phyloP scores from a whole-genome alignment of 2,329 filamentous ascomycete species.

The Hypoxylon sp. region DNA sequence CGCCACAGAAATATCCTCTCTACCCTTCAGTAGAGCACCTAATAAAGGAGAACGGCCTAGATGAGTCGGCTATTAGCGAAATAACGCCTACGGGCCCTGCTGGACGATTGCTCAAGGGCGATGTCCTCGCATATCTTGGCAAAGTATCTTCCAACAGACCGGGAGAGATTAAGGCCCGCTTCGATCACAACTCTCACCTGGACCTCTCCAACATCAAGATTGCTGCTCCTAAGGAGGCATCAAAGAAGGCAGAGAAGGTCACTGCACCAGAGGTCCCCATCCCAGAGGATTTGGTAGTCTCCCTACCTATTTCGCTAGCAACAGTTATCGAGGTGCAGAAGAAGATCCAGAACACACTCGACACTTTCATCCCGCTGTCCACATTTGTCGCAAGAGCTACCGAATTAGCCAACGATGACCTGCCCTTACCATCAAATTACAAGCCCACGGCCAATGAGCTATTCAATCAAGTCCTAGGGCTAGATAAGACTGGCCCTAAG shows the following conservation, averaged over 20 bases:
- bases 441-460: conserved; percentile 84
- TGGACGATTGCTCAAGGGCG: conserved; percentile 92
- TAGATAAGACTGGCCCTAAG: conserved; percentile 67
- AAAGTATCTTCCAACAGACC: conserved; percentile 81
- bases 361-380: conserved; percentile 85
- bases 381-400: conserved; percentile 89
- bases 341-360: conserved; percentile 82
- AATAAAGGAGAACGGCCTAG: conserved; percentile 82
- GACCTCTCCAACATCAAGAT: conserved; percentile 97
- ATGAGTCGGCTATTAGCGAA: conserved; percentile 80
- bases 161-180: conserved; percentile 76
- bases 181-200: conserved; percentile 84
- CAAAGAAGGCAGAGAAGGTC: conserved; percentile 55
- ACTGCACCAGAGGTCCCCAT: conserved; percentile 60
- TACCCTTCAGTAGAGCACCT: conserved; percentile 88
- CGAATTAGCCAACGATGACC: conserved; percentile 87
- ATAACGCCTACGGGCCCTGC: conserved; percentile 91
- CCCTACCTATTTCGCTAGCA: conserved; percentile 82
- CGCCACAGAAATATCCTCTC: conserved; percentile 79
- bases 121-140: conserved; percentile 92
- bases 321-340: conserved; percentile 86
- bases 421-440: conserved; percentile 76
- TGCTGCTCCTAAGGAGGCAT: conserved; percentile 66
- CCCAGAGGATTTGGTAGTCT: conserved; percentile 70
- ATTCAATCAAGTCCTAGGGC: conserved; percentile 89